Base-by-base conservation (phyloP, 2,329 filamentous ascomycete species). In the Lizonia empirigonia region DNA sequence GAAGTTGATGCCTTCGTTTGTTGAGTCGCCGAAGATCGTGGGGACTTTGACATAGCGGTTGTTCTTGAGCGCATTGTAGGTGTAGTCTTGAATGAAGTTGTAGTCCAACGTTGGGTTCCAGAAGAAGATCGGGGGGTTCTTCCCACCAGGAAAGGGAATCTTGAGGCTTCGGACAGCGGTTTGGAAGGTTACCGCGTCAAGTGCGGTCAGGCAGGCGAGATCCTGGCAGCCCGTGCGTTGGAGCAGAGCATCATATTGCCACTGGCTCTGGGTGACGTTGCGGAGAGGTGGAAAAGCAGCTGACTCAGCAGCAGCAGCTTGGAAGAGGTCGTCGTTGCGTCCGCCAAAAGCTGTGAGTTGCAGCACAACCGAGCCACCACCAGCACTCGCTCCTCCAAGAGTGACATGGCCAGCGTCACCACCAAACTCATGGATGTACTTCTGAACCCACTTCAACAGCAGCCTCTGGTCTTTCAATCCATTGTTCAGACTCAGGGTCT, bases 41-140 rank as follows among this genome's bases (percentile, higher is more conserved):
- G 76, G 76, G 0, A 77, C 67, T 18, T 72, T 68, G 44, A 77
- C 60, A 30, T 75, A 74, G 27, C 71, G 69, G 5, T 71, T 71
- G 12, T 68, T 51, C 12, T 69, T 60, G 36, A 76, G 64, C 23
- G 74, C 62, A 15, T 66, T 65, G 56, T 72, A 74, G 0, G 73
- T 75, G 50, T 71, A 74, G 45, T 77, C 70, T 44, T 62, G 54
- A 29, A 77, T 64, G 35, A 78, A 72, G 50, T 75, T 70, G 20
- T 74, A 67, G 63, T 78, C 76, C 10, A 77, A 59, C 2, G 69
- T 74, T 1, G 77, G 77, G 15, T 74, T 73, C 64, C 70, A 79
- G 60, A 74, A 74, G 50, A 71, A 78, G 5, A 71, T 55, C 2
- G 76, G 71, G 1, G 65, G 50, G 7, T 53, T 55, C 16, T 49